Evolutionary conservation across 495 filamentous ascomycete genomes (phyloP), one percentile per base, ranked within the genome.

Genomic region (Penicillium alfredii): DNA sequence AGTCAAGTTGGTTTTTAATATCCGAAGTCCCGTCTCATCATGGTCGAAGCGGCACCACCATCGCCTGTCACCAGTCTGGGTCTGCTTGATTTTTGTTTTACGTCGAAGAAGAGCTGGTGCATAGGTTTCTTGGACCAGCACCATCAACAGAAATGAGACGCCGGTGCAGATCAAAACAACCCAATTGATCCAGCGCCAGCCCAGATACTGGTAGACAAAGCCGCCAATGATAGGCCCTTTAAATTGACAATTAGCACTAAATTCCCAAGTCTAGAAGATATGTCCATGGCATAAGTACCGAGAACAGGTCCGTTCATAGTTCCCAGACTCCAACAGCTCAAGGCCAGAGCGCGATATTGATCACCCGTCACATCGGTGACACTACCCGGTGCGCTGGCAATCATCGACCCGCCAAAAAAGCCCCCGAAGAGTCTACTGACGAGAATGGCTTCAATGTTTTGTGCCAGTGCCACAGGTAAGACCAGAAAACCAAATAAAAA

Each of bases 101-200:
- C 48, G 48, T 28, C 77, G 66, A 9, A 86, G 61, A 36, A 87
- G 69, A 3, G 64, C 63, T 0, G 82, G 82, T 0, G 78, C 72
- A 48, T 88, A 90, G 4, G 81, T 86, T 50, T 90, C 85, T 31
- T 69, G 69, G 17, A 80, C 63, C 12, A 71, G 58, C 9, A 64
- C 46, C 33, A 80, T 69, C 18, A 68, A 44, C 13, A 70, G n/a
- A 13, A 72, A 65, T 6, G 55, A 51, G 3, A 73, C 72, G 2
- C 71, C 67, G 6, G 72, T 77, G 2, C 70, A 66, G 21, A 87
- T 86, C 17, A 88, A 58, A 4, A 83, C 73, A n/a, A 89, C 49
- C 82, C 84, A 90, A 58, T 82, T 85, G 6, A 76, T 78, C 86
- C 84, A 88, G 22, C 82, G 63, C 86, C 86, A 92, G 7, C 82